Conservation (phyloP, 192 early-diverging fungal species). For the Coemansia erecta region DNA sequence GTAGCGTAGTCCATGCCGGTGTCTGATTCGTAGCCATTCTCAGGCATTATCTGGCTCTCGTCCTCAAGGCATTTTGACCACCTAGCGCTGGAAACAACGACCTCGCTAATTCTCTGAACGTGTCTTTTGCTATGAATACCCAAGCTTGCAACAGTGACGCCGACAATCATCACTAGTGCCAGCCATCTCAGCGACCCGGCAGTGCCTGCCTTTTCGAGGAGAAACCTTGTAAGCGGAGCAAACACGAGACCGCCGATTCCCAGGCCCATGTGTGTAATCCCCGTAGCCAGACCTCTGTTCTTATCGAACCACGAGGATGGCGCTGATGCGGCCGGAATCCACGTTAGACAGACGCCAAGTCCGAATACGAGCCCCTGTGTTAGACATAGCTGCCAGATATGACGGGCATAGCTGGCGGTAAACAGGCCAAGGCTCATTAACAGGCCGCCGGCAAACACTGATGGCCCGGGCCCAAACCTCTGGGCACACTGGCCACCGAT, state of each 20-base stretch:
- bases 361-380: slow-evolving; percentile 70
- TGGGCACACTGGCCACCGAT: slow-evolving; percentile 31
- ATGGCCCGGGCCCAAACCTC: slow-evolving; percentile 43
- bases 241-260: slow-evolving; percentile 66
- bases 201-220: slow-evolving; percentile 45
- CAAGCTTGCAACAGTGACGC: slow-evolving; percentile 31
- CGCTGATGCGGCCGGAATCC: slow-evolving; percentile 60
- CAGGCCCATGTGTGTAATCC: slow-evolving; percentile 65
- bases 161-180: slow-evolving; percentile 34
- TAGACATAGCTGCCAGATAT: slow-evolving; percentile 66
- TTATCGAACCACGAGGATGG: slow-evolving; percentile 68
- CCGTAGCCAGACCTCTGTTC: slow-evolving; percentile 60
- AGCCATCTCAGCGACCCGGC: slow-evolving; percentile 47
- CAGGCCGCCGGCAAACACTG: slow-evolving; percentile 45
- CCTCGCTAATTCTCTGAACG: slow-evolving; percentile 16
- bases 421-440: slow-evolving; percentile 58
- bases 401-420: slow-evolving; percentile 56
- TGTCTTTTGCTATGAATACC: slow-evolving; percentile 41
- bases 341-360: slow-evolving; percentile 57
- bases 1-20: slow-evolving; percentile 13
- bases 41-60: slow-evolving; percentile 12
- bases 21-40: slow-evolving; percentile 22
- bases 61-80: slow-evolving; percentile 49
- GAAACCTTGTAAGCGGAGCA: slow-evolving; percentile 54
- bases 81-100: slow-evolving; percentile 22